phyloP scores from a whole-genome alignment of 1,284 basidiomycete species.

The Puccinia horiana region DNA sequence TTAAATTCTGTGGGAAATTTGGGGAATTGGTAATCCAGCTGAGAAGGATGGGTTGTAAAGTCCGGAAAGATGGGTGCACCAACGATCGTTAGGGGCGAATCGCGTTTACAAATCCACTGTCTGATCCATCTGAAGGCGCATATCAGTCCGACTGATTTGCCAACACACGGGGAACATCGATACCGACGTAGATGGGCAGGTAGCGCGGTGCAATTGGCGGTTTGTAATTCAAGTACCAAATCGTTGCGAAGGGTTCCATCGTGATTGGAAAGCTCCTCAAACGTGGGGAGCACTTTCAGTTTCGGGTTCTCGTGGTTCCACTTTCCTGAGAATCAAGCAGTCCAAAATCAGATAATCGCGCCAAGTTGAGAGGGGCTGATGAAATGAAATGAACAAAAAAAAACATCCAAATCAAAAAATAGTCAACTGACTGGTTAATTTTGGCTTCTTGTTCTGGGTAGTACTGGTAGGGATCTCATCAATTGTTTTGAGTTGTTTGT shows the following conservation, averaged over 20 bases:
- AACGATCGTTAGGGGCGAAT: neutral
- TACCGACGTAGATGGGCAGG: constrained; percentile 1
- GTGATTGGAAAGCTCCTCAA: constrained; percentile 2
- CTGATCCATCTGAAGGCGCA: constrained; percentile 38
- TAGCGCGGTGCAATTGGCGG: neutral
- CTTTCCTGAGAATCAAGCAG: neutral
- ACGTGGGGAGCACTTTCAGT: neutral
- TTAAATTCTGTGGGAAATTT: constrained; percentile 30
- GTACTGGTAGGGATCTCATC: neutral
- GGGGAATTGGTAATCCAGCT: constrained; percentile 16
- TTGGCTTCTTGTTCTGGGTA: neutral
- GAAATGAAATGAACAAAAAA: too few species aligned
- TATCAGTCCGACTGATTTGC: neutral
- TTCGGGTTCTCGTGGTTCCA: neutral
- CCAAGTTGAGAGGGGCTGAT: neutral
- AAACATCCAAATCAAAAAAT: neutral
- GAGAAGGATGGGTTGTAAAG: neutral
- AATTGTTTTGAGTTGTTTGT: neutral
- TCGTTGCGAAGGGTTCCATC: constrained; percentile 4
- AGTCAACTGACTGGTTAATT: neutral
- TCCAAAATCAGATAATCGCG: neutral
- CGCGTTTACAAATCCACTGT: constrained; percentile 14
- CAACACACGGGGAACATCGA: constrained; percentile 29
- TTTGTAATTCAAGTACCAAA: constrained; percentile 26
- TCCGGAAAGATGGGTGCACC: constrained; percentile 24